Evolutionary conservation across 805 yeast species (phyloP), one percentile per base, ranked within the genome.

Genomic region (Scheffersomyces spartinae): DNA sequence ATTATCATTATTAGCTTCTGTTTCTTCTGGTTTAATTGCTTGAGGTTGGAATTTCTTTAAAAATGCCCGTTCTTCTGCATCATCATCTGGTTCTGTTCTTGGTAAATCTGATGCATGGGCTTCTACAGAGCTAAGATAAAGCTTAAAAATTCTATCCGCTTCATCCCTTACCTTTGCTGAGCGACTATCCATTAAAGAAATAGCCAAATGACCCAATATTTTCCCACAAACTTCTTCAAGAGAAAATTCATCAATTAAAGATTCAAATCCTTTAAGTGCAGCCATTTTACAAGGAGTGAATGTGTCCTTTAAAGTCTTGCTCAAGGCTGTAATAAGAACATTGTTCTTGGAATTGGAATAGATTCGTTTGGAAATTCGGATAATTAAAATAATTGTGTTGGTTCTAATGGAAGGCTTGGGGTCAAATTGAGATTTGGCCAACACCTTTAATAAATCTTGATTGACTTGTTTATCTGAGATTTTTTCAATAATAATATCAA

Each of bases 261-360:
- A 58, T 21, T 68, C 71, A 33, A 88, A 68, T 1, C 95, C 93
- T 32, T 72, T 55, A 15, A 91, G 56, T 0, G 95, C 84, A 4
- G 78, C 80, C 42, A 75, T 47, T 35, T 91, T 67, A 9, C 93
- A 73, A 6, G 80, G 84, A 3, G 74, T 63, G 41, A 72, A 74
- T 1, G 86, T 67, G 48, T 88, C 98, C 39, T 74, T 75, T 23
- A 88, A 60, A 0, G 94, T 79, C 40, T 85, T 77, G 2, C 82
- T 69, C 39, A 81, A 78, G 0, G 96, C 97, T 1, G 95, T 84
- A 3, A 84, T 74, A 24, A 91, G 55, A 2, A 91, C 94, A 13
- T 73, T 74, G 7, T 82, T 63, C 30, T 86, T 64, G 3, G 79
- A 59, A 9, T 46, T 49, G 12, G 57, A 41, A 39, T 72, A 73